phyloP scores from a whole-genome alignment of 106 monocot genomes.

The Dactylorhiza incarnata region DNA sequence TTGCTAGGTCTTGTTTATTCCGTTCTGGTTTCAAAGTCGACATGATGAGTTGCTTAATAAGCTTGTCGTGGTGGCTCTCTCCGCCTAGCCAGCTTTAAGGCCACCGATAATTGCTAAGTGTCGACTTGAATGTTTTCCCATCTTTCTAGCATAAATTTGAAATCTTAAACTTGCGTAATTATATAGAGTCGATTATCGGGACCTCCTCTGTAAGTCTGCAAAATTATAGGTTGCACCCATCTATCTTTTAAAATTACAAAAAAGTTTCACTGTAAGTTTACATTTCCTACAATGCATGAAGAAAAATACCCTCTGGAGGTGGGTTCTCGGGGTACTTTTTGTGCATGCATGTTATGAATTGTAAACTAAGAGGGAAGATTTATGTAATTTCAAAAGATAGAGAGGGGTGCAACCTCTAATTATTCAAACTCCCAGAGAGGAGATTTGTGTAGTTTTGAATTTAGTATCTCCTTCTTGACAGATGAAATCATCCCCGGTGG shows the following conservation, averaged over 20 bases:
- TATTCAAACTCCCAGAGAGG: not conserved
- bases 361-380: too few species aligned
- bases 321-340: not conserved
- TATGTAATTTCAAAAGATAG: too few species aligned
- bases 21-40: too few species aligned
- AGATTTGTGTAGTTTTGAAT: not conserved
- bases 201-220: too few species aligned
- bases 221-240: too few species aligned
- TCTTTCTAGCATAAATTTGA: not conserved
- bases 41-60: too few species aligned
- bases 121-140: not conserved
- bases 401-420: not conserved
- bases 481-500: constrained; percentile 56
- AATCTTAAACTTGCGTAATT: not conserved
- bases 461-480: constrained; percentile 5
- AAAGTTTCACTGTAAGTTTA: not conserved
- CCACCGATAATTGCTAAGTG: too few species aligned
- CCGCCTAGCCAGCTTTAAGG: too few species aligned
- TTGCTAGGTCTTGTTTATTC: too few species aligned
- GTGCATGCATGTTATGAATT: not conserved
- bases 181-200: too few species aligned
- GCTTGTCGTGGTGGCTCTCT: too few species aligned
- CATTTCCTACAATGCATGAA: not conserved
- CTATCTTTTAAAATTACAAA: too few species aligned
- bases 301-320: not conserved